These are phyloP conservation scores for Aeminium ludgeri DNA, from an alignment of 495 filamentous ascomycete species.

Conservation along the genomic window DNA sequence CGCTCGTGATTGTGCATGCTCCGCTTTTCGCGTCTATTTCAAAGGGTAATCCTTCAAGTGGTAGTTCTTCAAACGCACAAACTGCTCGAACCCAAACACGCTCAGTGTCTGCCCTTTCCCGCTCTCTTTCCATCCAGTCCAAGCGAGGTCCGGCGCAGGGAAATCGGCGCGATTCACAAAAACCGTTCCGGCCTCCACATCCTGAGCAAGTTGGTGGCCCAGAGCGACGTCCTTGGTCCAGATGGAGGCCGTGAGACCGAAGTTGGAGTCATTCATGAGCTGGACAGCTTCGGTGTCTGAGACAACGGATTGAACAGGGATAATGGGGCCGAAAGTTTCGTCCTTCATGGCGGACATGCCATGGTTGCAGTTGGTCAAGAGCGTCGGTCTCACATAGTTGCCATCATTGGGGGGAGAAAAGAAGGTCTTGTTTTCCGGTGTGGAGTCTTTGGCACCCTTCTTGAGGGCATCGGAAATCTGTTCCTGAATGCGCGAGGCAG, in stretches of 20 bases:
- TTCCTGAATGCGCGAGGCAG: constrained; percentile 54
- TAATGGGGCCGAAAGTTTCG: constrained; percentile 90
- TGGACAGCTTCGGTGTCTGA: constrained; percentile 64
- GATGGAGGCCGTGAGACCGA: constrained; percentile 89
- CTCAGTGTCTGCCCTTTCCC: constrained; percentile 82
- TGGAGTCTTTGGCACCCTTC: constrained; percentile 70
- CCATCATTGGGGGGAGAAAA: constrained; percentile 46
- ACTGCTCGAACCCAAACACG: constrained; percentile 82
- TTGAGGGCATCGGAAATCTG: constrained; percentile 74
- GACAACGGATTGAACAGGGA: constrained; percentile 84
- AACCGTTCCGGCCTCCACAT: constrained; percentile 84
- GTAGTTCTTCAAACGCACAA: constrained; percentile 88
- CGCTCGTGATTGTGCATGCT: too few species aligned
- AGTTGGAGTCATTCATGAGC: constrained; percentile 90
- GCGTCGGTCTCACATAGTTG: constrained; percentile 71
- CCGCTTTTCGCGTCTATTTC: background rate
- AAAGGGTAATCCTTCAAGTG: constrained; percentile 74
- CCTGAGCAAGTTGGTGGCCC: constrained; percentile 62
- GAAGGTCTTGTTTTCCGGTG: constrained; percentile 67
- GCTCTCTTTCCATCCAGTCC: constrained; percentile 96
- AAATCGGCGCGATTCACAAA: constrained; percentile 94
- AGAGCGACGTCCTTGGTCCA: constrained; percentile 80
- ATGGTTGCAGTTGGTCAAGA: constrained; percentile 69
- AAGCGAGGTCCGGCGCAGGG: constrained; percentile 89
- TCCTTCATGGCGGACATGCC: constrained; percentile 83